Percentiles rank a stretch among this genome's conserved stretches.
These are phyloP conservation scores for Pseudevernia furfuracea DNA, from an alignment of 495 filamentous ascomycete species.

Conservation along the genomic window DNA sequence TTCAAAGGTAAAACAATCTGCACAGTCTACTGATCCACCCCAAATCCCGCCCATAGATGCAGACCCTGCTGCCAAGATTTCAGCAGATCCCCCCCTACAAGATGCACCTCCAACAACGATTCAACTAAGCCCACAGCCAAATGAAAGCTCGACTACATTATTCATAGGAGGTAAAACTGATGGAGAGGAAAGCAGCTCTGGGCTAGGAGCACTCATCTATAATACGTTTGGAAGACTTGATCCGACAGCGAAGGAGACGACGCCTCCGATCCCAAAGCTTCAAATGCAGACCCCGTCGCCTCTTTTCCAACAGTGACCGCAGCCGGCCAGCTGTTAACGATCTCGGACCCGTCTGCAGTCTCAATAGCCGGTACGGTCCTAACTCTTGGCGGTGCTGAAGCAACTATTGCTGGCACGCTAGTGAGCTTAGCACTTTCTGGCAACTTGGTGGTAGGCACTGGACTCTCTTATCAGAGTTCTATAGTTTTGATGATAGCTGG, in stretches of 20 bases:
- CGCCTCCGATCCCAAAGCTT: background rate
- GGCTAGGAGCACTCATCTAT: background rate
- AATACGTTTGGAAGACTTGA: background rate
- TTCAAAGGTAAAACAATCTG: background rate
- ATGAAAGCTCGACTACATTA: background rate
- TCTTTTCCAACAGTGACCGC: background rate
- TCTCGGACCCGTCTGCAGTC: slow-evolving; percentile 7
- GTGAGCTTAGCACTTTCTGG: background rate
- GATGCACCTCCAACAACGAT: background rate
- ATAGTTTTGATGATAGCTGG: background rate
- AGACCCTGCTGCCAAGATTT: background rate
- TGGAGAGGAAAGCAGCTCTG: background rate
- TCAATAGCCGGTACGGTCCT: slow-evolving; percentile 4
- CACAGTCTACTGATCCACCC: background rate
- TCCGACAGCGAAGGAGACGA: background rate
- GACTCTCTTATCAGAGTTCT: background rate
- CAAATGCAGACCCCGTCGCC: background rate
- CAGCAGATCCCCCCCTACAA: too few relatives aligned
- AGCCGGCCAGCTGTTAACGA: background rate
- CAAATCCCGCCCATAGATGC: background rate
- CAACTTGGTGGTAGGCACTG: background rate
- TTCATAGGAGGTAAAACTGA: background rate
- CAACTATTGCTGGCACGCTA: background rate
- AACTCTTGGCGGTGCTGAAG: background rate
- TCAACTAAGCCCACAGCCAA: background rate